Percentiles rank a stretch among this genome's conserved stretches.
Conservation (phyloP, 192 early-diverging fungal genomes). For the Gamsiella multidivaricata region DNA sequence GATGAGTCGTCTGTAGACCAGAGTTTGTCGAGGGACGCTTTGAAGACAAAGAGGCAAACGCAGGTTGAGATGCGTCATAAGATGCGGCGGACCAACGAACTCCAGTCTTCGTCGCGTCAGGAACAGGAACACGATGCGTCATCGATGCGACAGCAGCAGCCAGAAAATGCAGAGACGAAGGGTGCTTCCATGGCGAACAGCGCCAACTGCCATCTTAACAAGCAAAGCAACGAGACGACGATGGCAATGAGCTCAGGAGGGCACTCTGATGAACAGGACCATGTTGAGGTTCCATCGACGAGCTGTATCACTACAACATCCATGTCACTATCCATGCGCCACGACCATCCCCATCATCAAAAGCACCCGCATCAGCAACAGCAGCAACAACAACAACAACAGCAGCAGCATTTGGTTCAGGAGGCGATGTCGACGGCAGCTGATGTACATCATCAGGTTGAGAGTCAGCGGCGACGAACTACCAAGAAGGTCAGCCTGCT, state of each 20-base stretch:
- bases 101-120: background rate
- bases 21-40: conserved; percentile 11
- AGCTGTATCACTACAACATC: conserved; percentile 46
- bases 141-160: background rate
- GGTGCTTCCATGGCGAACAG: background rate
- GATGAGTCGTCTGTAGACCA: conserved; percentile 33
- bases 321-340: conserved; percentile 43
- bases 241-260: conserved; percentile 51
- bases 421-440: background rate
- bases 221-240: conserved; percentile 50
- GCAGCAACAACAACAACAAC: conserved; percentile 11
- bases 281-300: conserved; percentile 45
- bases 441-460: background rate
- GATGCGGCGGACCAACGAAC: background rate
- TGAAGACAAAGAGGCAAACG: conserved; percentile 14
- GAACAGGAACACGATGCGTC: conserved; percentile 1
- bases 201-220: conserved; percentile 11
- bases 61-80: conserved; percentile 12
- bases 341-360: conserved; percentile 13
- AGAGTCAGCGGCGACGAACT: background rate
- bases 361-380: conserved; percentile 15
- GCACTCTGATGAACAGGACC: conserved; percentile 46
- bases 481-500: too few relatives aligned
- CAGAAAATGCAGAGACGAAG: background rate
- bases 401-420: background rate